These are phyloP conservation scores for Eurotiales sp. DNA, from an alignment of 2,329 filamentous ascomycete species.

Conservation along the genomic window DNA sequence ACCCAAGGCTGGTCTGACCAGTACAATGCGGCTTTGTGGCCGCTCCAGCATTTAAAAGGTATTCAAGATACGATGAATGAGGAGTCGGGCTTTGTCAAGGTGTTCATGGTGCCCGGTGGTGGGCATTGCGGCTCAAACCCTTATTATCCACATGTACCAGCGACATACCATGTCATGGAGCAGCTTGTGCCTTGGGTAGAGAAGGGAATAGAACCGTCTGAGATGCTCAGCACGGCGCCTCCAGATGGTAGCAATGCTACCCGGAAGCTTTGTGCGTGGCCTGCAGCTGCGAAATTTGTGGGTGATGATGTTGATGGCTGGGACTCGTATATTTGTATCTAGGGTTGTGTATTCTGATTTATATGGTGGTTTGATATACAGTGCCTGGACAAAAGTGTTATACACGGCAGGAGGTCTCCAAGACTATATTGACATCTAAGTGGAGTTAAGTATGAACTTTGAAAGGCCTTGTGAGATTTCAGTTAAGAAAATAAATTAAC, in stretches of 20 bases:
- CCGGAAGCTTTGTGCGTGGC: slow-evolving; percentile 33
- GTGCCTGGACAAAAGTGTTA: too few species aligned
- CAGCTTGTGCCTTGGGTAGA: slow-evolving; percentile 36
- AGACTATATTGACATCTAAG: too few species aligned
- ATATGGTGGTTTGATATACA: too few species aligned
- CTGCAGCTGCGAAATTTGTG: slow-evolving; percentile 21
- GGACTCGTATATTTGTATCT: not conserved
- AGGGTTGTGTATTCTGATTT: too few species aligned
- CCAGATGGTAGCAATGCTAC: slow-evolving; percentile 28
- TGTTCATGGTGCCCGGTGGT: slow-evolving; percentile 40
- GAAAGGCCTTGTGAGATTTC: too few species aligned
- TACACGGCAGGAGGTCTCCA: too few species aligned
- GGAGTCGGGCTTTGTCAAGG: slow-evolving; percentile 29
- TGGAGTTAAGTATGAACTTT: too few species aligned
- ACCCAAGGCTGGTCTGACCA: slow-evolving; percentile 40
- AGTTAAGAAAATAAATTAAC: too few species aligned
- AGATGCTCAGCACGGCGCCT: slow-evolving; percentile 28
- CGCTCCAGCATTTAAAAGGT: slow-evolving; percentile 31
- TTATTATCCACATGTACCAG: slow-evolving; percentile 24
- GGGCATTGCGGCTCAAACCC: slow-evolving; percentile 36
- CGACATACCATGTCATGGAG: slow-evolving; percentile 30
- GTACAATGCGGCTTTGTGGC: slow-evolving; percentile 34
- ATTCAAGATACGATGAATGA: slow-evolving; percentile 23
- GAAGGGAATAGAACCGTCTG: slow-evolving; percentile 21
- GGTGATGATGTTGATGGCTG: not conserved